Percentiles rank a stretch among this genome's conserved stretches.
These are phyloP conservation scores for Candida pseudoglaebosa DNA, from an alignment of 805 yeast genomes.

Conservation along the genomic window DNA sequence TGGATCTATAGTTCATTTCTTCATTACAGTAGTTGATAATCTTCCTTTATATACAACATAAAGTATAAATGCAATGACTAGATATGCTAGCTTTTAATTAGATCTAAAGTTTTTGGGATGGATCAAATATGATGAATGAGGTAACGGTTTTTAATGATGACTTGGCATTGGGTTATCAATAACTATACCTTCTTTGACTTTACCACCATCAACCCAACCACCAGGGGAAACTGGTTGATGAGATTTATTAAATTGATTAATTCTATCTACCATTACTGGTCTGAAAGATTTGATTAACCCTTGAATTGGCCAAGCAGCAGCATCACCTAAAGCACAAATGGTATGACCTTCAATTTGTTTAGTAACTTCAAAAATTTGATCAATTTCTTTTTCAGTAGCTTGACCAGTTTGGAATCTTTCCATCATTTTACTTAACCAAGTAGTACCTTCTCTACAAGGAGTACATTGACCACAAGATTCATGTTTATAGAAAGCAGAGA, in stretches of 20 bases:
- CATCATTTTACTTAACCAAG: slow-evolving; percentile 83
- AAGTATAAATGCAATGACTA: slow-evolving; percentile 2
- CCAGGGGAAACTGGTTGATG: slow-evolving; percentile 55
- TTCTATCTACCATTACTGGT: slow-evolving; percentile 76
- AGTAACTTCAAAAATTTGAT: slow-evolving; percentile 77
- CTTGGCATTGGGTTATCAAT: slow-evolving; percentile 56
- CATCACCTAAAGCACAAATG: slow-evolving; percentile 89
- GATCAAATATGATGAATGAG: too few relatives aligned
- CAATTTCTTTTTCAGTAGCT: slow-evolving; percentile 77
- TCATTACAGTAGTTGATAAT: too few relatives aligned
- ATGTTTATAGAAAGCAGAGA: slow-evolving; percentile 81
- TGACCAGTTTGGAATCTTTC: slow-evolving; percentile 75
- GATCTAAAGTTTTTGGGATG: too few relatives aligned
- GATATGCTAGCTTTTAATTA: not conserved
- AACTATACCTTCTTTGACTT: slow-evolving; percentile 59
- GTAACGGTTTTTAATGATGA: slow-evolving; percentile 24
- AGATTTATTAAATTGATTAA: slow-evolving; percentile 51
- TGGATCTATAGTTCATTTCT: too few relatives aligned
- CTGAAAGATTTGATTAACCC: slow-evolving; percentile 82
- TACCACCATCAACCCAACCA: slow-evolving; percentile 71
- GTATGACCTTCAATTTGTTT: slow-evolving; percentile 90
- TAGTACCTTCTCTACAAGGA: slow-evolving; percentile 92
- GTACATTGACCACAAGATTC: slow-evolving; percentile 95
- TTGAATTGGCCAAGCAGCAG: slow-evolving; percentile 92
- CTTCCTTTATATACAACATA: too few relatives aligned